A percentile compares a stretch with the other conserved stretches of the same genome.
These are phyloP conservation scores for Sordariomycetes sp. DNA, from an alignment of 2,329 filamentous ascomycete genomes.

Conservation along the genomic window DNA sequence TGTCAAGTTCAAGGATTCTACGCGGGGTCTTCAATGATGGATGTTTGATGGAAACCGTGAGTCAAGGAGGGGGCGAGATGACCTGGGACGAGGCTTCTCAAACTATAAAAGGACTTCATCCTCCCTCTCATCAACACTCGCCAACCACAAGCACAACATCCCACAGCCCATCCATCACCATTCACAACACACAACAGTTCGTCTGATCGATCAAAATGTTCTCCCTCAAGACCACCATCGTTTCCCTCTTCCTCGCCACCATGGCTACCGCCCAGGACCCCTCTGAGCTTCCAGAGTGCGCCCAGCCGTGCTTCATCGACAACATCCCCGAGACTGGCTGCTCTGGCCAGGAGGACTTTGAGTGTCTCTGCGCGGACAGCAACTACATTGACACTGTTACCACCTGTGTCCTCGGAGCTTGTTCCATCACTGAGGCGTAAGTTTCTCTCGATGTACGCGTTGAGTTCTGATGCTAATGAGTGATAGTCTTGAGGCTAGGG, in stretches of 20 bases:
- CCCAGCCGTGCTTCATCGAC: not conserved
- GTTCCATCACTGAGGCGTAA: not conserved
- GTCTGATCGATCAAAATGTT: no score
- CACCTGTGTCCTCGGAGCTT: not conserved
- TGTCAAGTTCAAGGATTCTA: not conserved
- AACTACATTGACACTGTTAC: not conserved
- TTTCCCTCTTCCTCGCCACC: not conserved
- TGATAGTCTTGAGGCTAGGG: not conserved
- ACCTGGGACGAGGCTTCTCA: no score
- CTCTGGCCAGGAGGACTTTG: not conserved
- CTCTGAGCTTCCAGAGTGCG: not conserved
- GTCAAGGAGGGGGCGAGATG: no score
- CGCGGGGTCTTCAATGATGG: not conserved
- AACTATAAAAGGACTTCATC: no score
- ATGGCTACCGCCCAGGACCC: not conserved
- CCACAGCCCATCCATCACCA: no score
- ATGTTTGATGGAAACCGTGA: not conserved
- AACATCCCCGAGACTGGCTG: not conserved
- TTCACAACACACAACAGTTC: not conserved
- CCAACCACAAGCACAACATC: no score
- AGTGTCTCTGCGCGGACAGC: not conserved
- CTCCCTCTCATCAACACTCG: no score
- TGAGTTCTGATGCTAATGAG: not conserved
- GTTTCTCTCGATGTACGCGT: not conserved
- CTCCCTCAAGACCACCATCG: not conserved